phyloP scores from a whole-genome alignment of 345 rosid species.

The Aquilaria malaccensis region DNA sequence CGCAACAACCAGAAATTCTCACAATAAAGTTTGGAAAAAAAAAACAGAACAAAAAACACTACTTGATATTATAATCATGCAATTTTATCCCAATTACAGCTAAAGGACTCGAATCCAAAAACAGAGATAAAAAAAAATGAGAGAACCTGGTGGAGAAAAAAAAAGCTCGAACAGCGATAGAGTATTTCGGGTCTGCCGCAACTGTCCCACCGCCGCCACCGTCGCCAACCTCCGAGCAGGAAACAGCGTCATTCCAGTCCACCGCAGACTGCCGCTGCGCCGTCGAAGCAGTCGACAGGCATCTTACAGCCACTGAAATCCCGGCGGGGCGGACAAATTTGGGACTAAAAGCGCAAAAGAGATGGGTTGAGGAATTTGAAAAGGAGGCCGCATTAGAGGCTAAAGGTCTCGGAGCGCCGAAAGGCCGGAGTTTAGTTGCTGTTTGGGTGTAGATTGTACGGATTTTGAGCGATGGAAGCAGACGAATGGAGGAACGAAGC shows the following conservation, averaged over 20 bases:
- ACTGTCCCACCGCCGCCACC: conserved; percentile 13
- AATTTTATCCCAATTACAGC: neutral
- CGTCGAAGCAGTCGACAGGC: conserved; percentile 30
- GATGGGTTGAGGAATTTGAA: conserved; percentile 11
- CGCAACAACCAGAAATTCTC: too few relatives aligned
- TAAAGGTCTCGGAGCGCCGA: neutral
- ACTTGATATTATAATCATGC: too few relatives aligned
- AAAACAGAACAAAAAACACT: neutral
- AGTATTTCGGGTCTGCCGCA: conserved; percentile 41
- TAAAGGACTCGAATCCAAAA: neutral
- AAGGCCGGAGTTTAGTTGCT: conserved; percentile 13
- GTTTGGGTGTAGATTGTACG: conserved; percentile 21
- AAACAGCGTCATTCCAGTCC: conserved; percentile 37
- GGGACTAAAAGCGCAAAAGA: neutral
- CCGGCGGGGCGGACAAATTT: conserved; percentile 10
- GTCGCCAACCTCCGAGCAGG: conserved; percentile 31
- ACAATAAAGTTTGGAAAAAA: neutral
- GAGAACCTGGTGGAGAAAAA: conserved; percentile 80
- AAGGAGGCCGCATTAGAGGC: neutral
- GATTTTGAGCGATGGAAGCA: conserved; percentile 1
- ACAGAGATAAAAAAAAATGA: neutral
- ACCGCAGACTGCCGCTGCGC: conserved; percentile 14
- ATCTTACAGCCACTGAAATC: conserved; percentile 8
- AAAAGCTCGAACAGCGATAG: conserved; percentile 84
- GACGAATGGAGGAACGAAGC: conserved; percentile 6